phyloP scores from a whole-genome alignment of 1,284 basidiomycete genomes.

The Wolfiporia cocos region DNA sequence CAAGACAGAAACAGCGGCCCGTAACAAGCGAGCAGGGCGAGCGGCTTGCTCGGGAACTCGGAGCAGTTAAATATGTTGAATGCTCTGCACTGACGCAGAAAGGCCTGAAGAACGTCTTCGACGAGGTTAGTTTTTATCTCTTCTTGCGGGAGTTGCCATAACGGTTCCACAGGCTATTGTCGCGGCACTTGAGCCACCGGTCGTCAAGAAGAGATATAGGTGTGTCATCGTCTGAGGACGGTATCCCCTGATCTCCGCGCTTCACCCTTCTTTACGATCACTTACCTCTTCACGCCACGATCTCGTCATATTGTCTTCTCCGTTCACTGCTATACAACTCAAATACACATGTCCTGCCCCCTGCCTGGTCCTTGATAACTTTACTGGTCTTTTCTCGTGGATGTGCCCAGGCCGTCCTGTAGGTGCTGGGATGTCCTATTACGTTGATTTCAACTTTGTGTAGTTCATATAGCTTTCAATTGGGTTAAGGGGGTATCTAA shows the following conservation, averaged over 20 bases:
- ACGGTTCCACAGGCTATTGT: conserved; percentile 78
- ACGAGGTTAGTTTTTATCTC: conserved; percentile 67
- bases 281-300: conserved; percentile 19
- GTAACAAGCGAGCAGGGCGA: conserved; percentile 88
- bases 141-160: conserved; percentile 4
- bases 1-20: conserved; percentile 93
- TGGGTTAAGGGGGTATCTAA: conserved; percentile 25
- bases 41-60: conserved; percentile 89
- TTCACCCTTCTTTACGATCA: conserved; percentile 13
- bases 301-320: conserved; percentile 25
- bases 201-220: conserved; percentile 77
- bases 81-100: conserved; percentile 99
- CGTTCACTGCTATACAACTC: conserved; percentile 22
- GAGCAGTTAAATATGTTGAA: conserved; percentile 98
- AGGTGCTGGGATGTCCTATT: conserved; percentile 9
- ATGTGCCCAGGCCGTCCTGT: conserved; percentile 3
- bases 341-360: conserved; percentile 23
- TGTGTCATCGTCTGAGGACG: conserved; percentile 78
- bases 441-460: conserved; percentile 18
- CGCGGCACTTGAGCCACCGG: conserved; percentile 94
- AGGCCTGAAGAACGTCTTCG: conserved; percentile 99
- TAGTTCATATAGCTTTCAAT: conserved; percentile 24
- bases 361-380: conserved; percentile 11
- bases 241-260: conserved; percentile 1
- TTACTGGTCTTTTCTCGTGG: conserved; percentile 9